Evolutionary conservation across 2,329 filamentous ascomycete genomes (phyloP).

Genomic region (Ophiocordyceps camponoti-leonardi): DNA sequence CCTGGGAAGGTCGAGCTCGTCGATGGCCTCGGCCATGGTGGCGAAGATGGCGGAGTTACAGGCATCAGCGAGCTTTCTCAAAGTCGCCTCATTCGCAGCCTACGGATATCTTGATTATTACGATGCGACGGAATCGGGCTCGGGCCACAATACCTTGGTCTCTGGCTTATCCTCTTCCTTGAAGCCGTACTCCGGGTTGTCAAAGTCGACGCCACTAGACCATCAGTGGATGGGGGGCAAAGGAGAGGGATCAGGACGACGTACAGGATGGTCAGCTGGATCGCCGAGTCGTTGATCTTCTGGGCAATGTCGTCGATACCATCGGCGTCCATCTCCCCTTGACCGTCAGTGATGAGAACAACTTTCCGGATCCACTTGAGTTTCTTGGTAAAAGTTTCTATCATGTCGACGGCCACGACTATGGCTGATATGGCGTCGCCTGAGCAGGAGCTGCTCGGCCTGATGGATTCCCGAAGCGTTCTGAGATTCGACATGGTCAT

Average conservation of each 20-base stretch:
- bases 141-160: slow-evolving; percentile 37
- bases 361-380: slow-evolving; percentile 70
- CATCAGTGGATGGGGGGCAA: slow-evolving; percentile 5
- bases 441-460: slow-evolving; percentile 45
- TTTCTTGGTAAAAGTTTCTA: slow-evolving; percentile 60
- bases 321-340: slow-evolving; percentile 53
- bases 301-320: slow-evolving; percentile 50
- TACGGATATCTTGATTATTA: slow-evolving; percentile 3
- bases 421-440: slow-evolving; percentile 84
- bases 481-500: slow-evolving; percentile 53
- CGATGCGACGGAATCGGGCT: background rate
- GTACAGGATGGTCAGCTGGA: slow-evolving; percentile 65
- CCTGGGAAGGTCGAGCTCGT: slow-evolving; percentile 59
- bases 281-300: slow-evolving; percentile 59
- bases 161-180: slow-evolving; percentile 76
- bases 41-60: slow-evolving; percentile 56
- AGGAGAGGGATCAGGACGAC: slow-evolving; percentile 14
- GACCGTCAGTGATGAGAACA: slow-evolving; percentile 70
- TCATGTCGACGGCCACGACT: slow-evolving; percentile 75
- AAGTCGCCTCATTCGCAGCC: slow-evolving; percentile 49
- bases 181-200: slow-evolving; percentile 74
- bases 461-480: slow-evolving; percentile 43
- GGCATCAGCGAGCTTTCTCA: slow-evolving; percentile 47
- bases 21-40: slow-evolving; percentile 74
- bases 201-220: slow-evolving; percentile 73